These are phyloP conservation scores for Asterophora lycoperdoides DNA, from an alignment of 768 basidiomycete species.

Conservation along the genomic window DNA sequence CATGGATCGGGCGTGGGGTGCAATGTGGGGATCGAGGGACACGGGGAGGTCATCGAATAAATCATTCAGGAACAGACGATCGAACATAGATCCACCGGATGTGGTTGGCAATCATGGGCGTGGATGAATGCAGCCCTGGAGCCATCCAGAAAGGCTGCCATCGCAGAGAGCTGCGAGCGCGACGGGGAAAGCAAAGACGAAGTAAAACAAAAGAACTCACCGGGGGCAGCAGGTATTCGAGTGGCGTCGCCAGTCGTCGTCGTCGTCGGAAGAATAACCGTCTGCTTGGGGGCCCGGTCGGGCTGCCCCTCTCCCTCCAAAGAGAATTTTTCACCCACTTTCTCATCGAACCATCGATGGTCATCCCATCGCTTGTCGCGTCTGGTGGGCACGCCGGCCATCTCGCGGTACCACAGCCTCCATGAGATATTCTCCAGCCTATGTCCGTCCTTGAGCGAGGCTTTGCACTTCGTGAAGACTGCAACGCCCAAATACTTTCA, in stretches of 20 bases:
- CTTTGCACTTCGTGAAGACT: conserved; percentile 87
- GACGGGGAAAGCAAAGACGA: neutral
- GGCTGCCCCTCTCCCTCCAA: neutral
- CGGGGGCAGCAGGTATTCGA: conserved; percentile 2
- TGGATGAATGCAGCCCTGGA: neutral
- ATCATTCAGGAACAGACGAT: conserved; percentile 8
- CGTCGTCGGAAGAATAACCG: too few species aligned
- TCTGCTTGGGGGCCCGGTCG: neutral
- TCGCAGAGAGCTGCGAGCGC: neutral
- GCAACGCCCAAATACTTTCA: conserved; percentile 6
- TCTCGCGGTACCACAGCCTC: conserved; percentile 76
- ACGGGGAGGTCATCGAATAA: neutral
- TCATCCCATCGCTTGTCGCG: conserved; percentile 18
- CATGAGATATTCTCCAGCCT: conserved; percentile 86
- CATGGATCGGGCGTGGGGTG: neutral
- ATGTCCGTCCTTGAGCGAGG: conserved; percentile 72
- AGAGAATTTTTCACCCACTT: neutral
- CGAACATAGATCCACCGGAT: neutral
- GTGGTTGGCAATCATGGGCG: neutral
- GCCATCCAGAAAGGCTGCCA: neutral
- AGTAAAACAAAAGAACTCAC: neutral
- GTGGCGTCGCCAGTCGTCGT: neutral
- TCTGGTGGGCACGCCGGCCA: conserved; percentile 35
- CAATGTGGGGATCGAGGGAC: neutral
- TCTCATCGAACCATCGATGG: conserved; percentile 13